A percentile compares a stretch with the other conserved stretches of the same genome.
phyloP scores from a whole-genome alignment of 805 yeast genomes.

The Pichia paraexigua region DNA sequence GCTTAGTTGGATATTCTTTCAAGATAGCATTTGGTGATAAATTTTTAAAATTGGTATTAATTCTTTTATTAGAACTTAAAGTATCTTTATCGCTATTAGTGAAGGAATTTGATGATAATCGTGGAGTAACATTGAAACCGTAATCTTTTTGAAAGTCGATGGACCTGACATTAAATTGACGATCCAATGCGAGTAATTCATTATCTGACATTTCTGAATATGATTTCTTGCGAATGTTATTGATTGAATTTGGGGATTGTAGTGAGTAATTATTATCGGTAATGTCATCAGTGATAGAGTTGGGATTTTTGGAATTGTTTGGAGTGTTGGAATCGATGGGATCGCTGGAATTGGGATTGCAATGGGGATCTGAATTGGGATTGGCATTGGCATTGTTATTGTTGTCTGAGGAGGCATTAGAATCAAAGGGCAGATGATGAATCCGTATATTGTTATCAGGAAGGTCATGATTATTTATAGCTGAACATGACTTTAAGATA shows the following conservation, averaged over 20 bases:
- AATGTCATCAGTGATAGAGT: background rate
- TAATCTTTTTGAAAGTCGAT: slow-evolving; percentile 29
- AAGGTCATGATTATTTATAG: no score
- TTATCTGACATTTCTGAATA: slow-evolving; percentile 46
- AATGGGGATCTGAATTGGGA: no score
- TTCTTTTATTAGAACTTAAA: slow-evolving; percentile 2
- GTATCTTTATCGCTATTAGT: slow-evolving; percentile 11
- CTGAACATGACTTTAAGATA: background rate
- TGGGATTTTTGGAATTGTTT: no score
- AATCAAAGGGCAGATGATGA: background rate
- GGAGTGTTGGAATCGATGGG: no score
- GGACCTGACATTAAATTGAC: slow-evolving; percentile 37
- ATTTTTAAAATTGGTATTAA: slow-evolving; percentile 10
- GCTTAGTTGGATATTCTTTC: slow-evolving; percentile 30
- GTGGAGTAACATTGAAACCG: slow-evolving; percentile 9
- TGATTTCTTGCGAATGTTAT: slow-evolving; percentile 32
- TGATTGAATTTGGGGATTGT: slow-evolving; percentile 11
- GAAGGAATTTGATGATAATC: slow-evolving; percentile 11
- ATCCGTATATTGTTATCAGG: no score
- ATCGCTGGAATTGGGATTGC: background rate
- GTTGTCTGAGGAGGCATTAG: no score
- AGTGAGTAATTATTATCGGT: slow-evolving; percentile 6
- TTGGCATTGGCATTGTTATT: no score
- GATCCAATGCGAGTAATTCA: slow-evolving; percentile 46
- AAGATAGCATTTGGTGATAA: slow-evolving; percentile 5